Conservation (phyloP, 139 green algal species). For the Chlorella vulgaris region DNA sequence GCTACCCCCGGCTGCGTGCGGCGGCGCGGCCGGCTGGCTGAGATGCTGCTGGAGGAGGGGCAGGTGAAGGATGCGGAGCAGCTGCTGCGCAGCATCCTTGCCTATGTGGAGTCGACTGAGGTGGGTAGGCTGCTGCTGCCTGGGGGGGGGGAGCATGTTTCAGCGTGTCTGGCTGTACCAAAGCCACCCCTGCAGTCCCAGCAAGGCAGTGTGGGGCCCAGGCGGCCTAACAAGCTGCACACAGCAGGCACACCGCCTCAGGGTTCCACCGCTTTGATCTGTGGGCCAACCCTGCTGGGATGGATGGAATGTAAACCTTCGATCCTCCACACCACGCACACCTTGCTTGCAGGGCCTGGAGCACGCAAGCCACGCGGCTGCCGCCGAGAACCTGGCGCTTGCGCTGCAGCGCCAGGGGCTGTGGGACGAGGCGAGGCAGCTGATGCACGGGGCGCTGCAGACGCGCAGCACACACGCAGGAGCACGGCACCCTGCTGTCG, state of each 20-base stretch:
- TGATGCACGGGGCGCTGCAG: conserved; percentile 31
- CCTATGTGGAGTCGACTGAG: conserved; percentile 19
- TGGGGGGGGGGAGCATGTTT: no score
- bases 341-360: conserved; percentile 35
- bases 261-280: no score
- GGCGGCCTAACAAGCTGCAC: no score
- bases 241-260: no score
- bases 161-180: no score
- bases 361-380: conserved; percentile 13
- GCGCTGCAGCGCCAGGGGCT: conserved; percentile 23
- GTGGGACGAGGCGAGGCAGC: conserved; percentile 18
- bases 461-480: conserved; percentile 17
- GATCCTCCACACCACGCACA: background rate
- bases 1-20: conserved; percentile 25
- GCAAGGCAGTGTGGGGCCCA: no score
- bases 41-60: conserved; percentile 39
- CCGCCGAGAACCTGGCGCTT: conserved; percentile 23
- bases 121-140: background rate
- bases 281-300: background rate
- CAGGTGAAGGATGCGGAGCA: background rate
- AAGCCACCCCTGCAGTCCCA: no score
- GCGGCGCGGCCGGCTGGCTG: conserved; percentile 29
- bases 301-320: background rate
- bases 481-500: conserved; percentile 20
- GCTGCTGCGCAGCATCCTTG: conserved; percentile 21